Conservation (phyloP, 2,329 filamentous ascomycete species). For the Aspergillus thermomutatus region DNA sequence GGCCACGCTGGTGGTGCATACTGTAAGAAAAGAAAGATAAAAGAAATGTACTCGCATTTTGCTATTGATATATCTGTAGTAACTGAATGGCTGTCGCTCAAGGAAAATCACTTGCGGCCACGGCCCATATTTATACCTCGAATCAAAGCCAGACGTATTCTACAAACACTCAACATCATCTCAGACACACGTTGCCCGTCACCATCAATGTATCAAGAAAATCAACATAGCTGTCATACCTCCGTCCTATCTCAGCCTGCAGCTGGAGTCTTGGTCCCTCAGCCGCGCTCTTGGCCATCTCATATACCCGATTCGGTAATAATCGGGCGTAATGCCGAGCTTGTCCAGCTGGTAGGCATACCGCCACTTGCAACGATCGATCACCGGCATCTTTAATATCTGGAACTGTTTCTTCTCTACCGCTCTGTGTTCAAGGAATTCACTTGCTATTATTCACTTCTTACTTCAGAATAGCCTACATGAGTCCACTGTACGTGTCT, state of each 20-base stretch:
- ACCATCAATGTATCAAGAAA: no score
- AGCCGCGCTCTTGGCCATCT: background rate
- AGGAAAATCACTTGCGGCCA: background rate
- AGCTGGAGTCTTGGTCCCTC: background rate
- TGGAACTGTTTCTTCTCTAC: no score
- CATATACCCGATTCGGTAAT: background rate
- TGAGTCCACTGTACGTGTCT: background rate
- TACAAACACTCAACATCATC: background rate
- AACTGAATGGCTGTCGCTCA: background rate
- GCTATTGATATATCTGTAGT: background rate
- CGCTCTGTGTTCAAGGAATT: no score
- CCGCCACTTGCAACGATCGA: no score
- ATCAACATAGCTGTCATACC: no score
- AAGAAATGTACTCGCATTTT: background rate
- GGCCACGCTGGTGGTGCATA: conserved; percentile 7
- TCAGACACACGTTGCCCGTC: no score
- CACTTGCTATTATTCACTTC: background rate
- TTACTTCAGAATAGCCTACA: background rate
- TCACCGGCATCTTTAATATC: no score
- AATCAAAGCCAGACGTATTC: background rate
- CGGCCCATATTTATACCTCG: background rate
- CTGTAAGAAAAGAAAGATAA: background rate
- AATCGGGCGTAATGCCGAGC: background rate
- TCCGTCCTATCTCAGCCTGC: background rate
- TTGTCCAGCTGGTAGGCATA: no score